A percentile compares a stretch with the other conserved stretches of the same genome.
Evolutionary conservation across 345 rosid genomes (phyloP).

Genomic region (Populus alba): DNA sequence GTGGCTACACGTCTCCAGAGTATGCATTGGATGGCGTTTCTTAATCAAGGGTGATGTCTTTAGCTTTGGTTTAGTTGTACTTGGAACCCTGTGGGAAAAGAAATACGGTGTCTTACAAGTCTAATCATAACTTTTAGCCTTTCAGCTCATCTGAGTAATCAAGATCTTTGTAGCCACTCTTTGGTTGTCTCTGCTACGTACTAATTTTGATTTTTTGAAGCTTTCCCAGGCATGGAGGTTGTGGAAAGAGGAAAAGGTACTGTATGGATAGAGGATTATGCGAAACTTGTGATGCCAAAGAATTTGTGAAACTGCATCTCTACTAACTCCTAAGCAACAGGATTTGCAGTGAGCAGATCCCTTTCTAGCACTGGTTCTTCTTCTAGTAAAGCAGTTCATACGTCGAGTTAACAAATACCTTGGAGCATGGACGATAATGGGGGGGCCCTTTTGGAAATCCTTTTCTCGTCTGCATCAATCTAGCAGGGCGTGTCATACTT

Average conservation of each 20-base stretch:
- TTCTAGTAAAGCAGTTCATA: not conserved
- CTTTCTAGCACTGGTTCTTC: conserved; percentile 9
- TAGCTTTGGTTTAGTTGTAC: too few relatives aligned
- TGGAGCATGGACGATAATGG: not conserved
- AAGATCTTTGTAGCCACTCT: not conserved
- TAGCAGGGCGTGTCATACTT: not conserved
- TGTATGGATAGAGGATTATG: conserved; percentile 16
- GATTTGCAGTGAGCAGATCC: conserved; percentile 15
- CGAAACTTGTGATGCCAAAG: conserved; percentile 2
- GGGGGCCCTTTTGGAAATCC: not conserved
- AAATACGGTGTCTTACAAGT: too few relatives aligned
- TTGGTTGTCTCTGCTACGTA: not conserved
- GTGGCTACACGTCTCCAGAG: conserved; percentile 33
- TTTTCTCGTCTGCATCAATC: not conserved
- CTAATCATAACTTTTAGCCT: conserved; percentile 14
- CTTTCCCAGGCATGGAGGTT: conserved; percentile 15
- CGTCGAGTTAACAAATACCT: not conserved
- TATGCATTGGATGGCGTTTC: conserved; percentile 28
- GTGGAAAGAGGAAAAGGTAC: conserved; percentile 18
- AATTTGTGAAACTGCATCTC: conserved; percentile 14
- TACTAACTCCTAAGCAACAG: conserved; percentile 33
- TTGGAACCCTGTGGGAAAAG: too few relatives aligned
- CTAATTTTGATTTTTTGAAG: not conserved
- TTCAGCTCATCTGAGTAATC: conserved; percentile 14
- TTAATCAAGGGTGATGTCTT: conserved; percentile 10